Conservation (phyloP, 805 yeast genomes). For the Candida jianshihensis region DNA sequence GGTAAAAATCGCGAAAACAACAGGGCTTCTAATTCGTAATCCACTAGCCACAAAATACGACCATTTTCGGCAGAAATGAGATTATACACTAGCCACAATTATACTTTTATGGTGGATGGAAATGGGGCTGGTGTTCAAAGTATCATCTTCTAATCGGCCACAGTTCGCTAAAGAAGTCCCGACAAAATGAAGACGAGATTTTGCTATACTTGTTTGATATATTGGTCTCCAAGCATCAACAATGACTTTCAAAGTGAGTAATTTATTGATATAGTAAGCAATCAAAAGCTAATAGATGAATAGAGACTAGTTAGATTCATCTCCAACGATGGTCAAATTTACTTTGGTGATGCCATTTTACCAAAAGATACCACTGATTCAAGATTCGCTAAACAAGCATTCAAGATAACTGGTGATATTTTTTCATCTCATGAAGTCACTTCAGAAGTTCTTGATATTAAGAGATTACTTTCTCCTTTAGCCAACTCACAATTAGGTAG, state of each 20-base stretch:
- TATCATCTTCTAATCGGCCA: too few species aligned
- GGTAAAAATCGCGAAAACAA: background rate
- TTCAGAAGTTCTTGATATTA: slow-evolving; percentile 26
- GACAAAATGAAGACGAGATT: too few species aligned
- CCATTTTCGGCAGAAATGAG: too few species aligned
- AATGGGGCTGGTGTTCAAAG: too few species aligned
- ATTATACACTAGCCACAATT: background rate
- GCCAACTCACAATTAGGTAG: slow-evolving; percentile 29
- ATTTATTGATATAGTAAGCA: background rate
- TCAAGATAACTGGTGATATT: slow-evolving; percentile 40
- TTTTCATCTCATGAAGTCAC: slow-evolving; percentile 31
- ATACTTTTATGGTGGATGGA: background rate
- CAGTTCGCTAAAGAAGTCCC: too few species aligned
- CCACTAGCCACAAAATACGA: slow-evolving; percentile 1
- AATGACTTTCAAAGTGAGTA: slow-evolving; percentile 1
- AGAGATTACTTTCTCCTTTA: slow-evolving; percentile 34
- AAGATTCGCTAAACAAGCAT: slow-evolving; percentile 32
- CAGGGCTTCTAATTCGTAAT: too few species aligned
- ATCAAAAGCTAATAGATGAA: background rate
- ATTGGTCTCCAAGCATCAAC: too few species aligned
- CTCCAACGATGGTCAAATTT: slow-evolving; percentile 34
- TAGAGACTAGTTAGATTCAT: slow-evolving; percentile 36
- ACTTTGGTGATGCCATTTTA: slow-evolving; percentile 44
- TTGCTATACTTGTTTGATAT: too few species aligned
- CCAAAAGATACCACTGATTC: slow-evolving; percentile 29